Percentiles rank a stretch among this genome's conserved stretches.
phyloP scores from a whole-genome alignment of 78 protist genomes.

The Cavenderia fasciculata region DNA sequence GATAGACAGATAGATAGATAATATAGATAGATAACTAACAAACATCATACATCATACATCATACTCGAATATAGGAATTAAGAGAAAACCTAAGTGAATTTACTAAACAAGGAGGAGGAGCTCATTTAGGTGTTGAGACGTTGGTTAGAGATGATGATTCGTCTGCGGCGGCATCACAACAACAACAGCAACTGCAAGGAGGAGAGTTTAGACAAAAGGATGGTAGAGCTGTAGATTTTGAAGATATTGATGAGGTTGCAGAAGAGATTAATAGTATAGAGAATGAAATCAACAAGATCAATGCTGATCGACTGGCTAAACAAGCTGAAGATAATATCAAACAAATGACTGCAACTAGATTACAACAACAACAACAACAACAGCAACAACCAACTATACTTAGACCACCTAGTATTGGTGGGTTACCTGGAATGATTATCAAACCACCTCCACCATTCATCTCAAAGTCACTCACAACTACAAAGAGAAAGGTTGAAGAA shows the following conservation, averaged over 20 bases:
- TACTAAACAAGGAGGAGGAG: slow-evolving; percentile 42
- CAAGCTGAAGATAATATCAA: slow-evolving; percentile 39
- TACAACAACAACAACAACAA: not conserved
- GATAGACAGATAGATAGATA: not conserved
- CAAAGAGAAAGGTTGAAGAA: slow-evolving; percentile 1
- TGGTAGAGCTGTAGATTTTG: slow-evolving; percentile 25
- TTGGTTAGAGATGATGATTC: slow-evolving; percentile 52
- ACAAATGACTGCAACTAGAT: slow-evolving; percentile 12
- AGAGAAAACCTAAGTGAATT: slow-evolving; percentile 47
- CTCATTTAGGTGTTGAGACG: slow-evolving; percentile 1
- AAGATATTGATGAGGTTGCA: slow-evolving; percentile 50
- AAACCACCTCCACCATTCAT: not conserved
- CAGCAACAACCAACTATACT: not conserved
- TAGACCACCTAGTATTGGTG: no score
- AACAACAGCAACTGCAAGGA: not conserved
- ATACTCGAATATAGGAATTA: slow-evolving; percentile 16
- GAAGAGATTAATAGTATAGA: slow-evolving; percentile 33
- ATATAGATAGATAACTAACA: not conserved
- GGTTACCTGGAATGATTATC: no score
- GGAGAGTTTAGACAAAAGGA: not conserved
- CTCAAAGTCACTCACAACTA: no score
- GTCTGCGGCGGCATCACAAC: not conserved
- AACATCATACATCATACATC: not conserved
- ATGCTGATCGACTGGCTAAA: slow-evolving; percentile 56
- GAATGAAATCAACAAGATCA: slow-evolving; percentile 19